phyloP scores from a whole-genome alignment of 345 rosid species.

The Gossypium rotundifolium region DNA sequence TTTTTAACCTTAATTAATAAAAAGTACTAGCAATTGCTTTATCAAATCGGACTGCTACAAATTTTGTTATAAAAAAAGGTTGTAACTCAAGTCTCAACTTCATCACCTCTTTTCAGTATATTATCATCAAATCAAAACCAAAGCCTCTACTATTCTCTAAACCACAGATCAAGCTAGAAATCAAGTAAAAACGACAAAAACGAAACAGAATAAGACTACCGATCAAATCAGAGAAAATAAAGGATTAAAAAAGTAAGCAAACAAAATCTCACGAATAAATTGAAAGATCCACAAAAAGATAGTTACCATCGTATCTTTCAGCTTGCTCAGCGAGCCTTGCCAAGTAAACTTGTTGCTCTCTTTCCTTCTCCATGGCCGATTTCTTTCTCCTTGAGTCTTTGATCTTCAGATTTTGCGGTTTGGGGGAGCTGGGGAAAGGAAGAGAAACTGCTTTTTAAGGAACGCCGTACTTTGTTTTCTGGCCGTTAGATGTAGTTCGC shows the following conservation, averaged over 20 bases:
- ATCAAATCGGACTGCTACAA: neutral
- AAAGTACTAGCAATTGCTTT: neutral
- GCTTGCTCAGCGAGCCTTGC: conserved; percentile 94
- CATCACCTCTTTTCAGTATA: neutral
- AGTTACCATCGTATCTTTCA: conserved; percentile 79
- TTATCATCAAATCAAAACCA: neutral
- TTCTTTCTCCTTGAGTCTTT: neutral
- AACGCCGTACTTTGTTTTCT: conserved; percentile 6
- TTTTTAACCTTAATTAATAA: neutral
- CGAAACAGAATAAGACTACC: neutral
- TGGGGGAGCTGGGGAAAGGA: neutral
- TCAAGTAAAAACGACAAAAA: neutral
- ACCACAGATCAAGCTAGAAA: neutral
- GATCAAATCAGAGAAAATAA: neutral
- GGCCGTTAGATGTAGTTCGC: conserved; percentile 35
- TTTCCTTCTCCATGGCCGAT: conserved; percentile 68
- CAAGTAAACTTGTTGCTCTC: conserved; percentile 75
- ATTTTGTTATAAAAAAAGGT: neutral
- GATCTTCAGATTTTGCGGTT: neutral
- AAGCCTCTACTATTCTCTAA: neutral
- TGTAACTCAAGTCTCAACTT: neutral
- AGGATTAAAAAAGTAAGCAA: neutral
- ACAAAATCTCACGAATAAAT: neutral
- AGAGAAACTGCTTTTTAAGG: conserved; percentile 9
- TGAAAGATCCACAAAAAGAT: neutral